These are phyloP conservation scores for Pythium dissotocum DNA, from an alignment of 352 stramenopile species.

Conservation along the genomic window DNA sequence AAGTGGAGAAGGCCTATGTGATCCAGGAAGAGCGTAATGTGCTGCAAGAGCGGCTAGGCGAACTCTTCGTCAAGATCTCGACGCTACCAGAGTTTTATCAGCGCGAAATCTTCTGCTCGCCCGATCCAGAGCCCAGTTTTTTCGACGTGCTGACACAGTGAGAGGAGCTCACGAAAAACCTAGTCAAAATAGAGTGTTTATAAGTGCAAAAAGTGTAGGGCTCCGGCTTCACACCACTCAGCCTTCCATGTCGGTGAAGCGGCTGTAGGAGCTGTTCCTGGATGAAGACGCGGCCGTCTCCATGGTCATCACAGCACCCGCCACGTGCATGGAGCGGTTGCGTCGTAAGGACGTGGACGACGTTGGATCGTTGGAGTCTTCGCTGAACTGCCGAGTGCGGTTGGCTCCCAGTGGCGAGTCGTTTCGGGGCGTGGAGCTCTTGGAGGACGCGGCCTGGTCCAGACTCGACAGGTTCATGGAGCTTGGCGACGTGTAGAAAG, in stretches of 20 bases:
- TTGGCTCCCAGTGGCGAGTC: not conserved
- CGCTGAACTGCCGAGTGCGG: conserved; percentile 3
- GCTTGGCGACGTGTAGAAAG: conserved; percentile 87
- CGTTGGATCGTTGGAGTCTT: conserved; percentile 11
- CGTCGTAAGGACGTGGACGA: conserved; percentile 44
- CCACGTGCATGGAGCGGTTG: conserved; percentile 80
- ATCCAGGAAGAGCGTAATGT: conserved; percentile 72
- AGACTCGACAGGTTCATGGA: conserved; percentile 84
- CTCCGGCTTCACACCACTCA: not conserved
- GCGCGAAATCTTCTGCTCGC: conserved; percentile 81
- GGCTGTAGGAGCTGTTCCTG: conserved; percentile 32
- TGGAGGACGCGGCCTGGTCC: conserved; percentile 1
- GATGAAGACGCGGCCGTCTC: conserved; percentile 34
- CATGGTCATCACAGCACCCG: conserved; percentile 83
- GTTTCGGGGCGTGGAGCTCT: not conserved
- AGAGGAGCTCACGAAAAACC: not conserved
- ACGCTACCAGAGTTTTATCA: conserved; percentile 85
- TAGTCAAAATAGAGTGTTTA: conserved; percentile 29
- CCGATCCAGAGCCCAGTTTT: conserved; percentile 71
- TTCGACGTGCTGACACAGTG: conserved; percentile 73
- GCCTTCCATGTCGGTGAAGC: conserved; percentile 37
- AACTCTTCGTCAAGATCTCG: conserved; percentile 83
- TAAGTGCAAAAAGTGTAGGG: conserved; percentile 22
- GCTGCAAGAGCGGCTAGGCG: conserved; percentile 64
- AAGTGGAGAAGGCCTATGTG: conserved; percentile 58